Evolutionary conservation across 2,329 filamentous ascomycete species (phyloP).

Genomic region (Cercospora beticola): DNA sequence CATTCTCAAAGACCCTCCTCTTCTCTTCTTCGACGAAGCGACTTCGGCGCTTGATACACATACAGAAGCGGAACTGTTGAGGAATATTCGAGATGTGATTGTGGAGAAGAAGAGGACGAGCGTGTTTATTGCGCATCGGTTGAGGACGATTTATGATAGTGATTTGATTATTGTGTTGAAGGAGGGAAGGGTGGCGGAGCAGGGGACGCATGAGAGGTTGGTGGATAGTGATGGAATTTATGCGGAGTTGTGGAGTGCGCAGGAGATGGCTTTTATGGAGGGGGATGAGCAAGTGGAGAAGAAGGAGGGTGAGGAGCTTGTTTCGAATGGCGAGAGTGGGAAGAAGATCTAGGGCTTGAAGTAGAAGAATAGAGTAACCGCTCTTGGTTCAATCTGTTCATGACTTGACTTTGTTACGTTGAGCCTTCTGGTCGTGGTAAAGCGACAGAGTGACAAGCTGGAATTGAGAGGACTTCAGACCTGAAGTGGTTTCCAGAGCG

Average conservation of each 20-base stretch:
- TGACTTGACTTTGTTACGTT: no score
- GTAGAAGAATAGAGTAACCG: neutral
- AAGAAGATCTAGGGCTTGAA: constrained; percentile 16
- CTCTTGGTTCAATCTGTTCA: neutral
- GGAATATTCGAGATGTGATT: constrained; percentile 89
- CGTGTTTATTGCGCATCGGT: constrained; percentile 88
- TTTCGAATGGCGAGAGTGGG: constrained; percentile 14
- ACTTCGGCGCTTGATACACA: constrained; percentile 91
- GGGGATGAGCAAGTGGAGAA: constrained; percentile 23
- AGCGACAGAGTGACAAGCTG: neutral
- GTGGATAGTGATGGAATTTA: constrained; percentile 79
- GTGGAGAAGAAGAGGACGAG: constrained; percentile 86
- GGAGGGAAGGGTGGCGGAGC: constrained; percentile 81
- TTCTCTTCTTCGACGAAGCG: constrained; percentile 94
- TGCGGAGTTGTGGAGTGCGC: constrained; percentile 77
- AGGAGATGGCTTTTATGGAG: constrained; percentile 42
- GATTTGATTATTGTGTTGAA: constrained; percentile 88
- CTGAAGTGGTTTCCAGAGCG: neutral
- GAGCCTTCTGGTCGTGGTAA: no score
- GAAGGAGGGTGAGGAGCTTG: neutral
- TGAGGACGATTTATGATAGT: constrained; percentile 91
- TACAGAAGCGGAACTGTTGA: constrained; percentile 84
- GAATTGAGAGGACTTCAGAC: neutral
- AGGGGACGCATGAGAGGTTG: constrained; percentile 81
- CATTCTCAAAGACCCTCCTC: constrained; percentile 82